phyloP scores from a whole-genome alignment of 2,329 filamentous ascomycete genomes.

The Scedosporium apiospermum region DNA sequence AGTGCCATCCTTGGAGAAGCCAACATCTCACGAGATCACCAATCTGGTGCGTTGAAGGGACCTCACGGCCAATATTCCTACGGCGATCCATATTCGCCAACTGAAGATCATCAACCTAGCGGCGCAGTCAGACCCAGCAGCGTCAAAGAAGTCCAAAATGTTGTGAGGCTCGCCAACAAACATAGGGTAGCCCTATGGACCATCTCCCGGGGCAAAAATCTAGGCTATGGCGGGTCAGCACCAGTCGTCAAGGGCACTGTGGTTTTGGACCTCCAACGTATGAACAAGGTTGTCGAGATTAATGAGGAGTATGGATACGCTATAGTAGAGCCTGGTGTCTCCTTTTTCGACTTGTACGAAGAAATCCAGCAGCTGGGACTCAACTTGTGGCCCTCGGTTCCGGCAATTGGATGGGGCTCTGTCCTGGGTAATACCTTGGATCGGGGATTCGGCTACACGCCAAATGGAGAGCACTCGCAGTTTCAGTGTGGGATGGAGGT shows the following conservation, averaged over 20 bases:
- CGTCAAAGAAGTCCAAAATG: neutral
- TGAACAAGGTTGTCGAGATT: constrained; percentile 32
- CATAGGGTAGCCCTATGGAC: neutral
- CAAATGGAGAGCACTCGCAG: no score
- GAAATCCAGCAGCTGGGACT: constrained; percentile 21
- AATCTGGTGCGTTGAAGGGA: neutral
- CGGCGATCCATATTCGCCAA: neutral
- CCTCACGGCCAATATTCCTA: neutral
- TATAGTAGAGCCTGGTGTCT: constrained; percentile 35
- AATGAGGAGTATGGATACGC: constrained; percentile 30
- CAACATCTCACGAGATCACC: neutral
- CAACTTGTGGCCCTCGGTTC: constrained; percentile 34
- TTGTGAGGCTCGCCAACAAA: neutral
- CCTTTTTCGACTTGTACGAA: no score
- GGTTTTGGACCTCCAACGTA: constrained; percentile 30
- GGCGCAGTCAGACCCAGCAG: neutral
- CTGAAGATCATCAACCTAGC: neutral
- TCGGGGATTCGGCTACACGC: constrained; percentile 24
- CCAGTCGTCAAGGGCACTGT: constrained; percentile 24
- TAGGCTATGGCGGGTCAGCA: constrained; percentile 37
- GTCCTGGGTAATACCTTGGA: constrained; percentile 16
- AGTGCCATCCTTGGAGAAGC: no score
- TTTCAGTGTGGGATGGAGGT: no score
- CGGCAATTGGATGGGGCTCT: constrained; percentile 21
- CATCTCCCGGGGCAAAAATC: neutral